phyloP scores from a whole-genome alignment of 1,284 basidiomycete species.

The Trametes hirsuta region DNA sequence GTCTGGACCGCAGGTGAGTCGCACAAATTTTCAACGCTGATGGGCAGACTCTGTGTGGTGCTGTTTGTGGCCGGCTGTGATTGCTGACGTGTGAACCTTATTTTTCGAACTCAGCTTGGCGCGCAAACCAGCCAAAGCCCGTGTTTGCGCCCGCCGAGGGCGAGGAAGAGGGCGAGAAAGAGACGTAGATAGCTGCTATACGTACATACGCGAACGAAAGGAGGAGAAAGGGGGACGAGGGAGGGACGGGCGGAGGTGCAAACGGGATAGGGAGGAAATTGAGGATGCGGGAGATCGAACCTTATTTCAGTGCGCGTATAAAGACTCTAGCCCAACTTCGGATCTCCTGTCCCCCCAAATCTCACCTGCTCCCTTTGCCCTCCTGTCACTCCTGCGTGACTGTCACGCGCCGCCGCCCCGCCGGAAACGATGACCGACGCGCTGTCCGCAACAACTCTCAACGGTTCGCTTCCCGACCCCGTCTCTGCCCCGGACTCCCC shows the following conservation, averaged over 20 bases:
- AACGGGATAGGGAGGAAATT: constrained; percentile 35
- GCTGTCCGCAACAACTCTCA: constrained; percentile 33
- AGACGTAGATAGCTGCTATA: constrained; percentile 39
- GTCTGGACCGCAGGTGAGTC: constrained; percentile 81
- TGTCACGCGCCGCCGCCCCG: constrained; percentile 40
- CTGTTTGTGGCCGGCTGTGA: constrained; percentile 51
- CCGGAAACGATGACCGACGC: constrained; percentile 37
- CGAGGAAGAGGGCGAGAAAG: constrained; percentile 59
- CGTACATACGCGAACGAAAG: constrained; percentile 13
- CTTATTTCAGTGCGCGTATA: constrained; percentile 78
- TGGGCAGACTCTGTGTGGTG: constrained; percentile 39
- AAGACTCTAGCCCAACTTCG: constrained; percentile 70
- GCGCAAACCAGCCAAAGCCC: constrained; percentile 76
- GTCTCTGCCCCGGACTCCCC: constrained; percentile 43
- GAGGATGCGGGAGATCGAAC: constrained; percentile 78
- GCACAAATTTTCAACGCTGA: constrained; percentile 28
- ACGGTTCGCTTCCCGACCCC: constrained; percentile 49
- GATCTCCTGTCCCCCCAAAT: constrained; percentile 73
- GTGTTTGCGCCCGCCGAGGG: constrained; percentile 65
- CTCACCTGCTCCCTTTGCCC: constrained; percentile 48
- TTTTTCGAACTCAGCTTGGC: constrained; percentile 74
- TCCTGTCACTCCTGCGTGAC: constrained; percentile 41
- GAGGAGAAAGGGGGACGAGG: constrained; percentile 20
- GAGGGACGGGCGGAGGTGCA: constrained; percentile 27
- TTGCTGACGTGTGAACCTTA: constrained; percentile 69